These are phyloP conservation scores for Alternaria panax DNA, from an alignment of 2,329 filamentous ascomycete species.

Conservation along the genomic window DNA sequence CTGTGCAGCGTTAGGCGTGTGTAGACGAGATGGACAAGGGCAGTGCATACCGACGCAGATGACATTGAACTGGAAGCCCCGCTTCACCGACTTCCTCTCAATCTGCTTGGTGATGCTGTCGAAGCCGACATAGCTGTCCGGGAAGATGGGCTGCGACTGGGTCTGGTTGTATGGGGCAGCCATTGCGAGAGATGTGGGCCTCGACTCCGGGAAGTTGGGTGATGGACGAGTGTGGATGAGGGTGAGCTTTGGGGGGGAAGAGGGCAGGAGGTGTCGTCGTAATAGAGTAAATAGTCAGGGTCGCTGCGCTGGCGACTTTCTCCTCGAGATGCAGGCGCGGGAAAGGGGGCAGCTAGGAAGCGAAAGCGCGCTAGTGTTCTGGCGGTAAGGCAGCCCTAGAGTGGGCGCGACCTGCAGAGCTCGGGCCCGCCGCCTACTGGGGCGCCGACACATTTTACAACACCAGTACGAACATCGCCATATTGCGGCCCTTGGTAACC, in stretches of 20 bases:
- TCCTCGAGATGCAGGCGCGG: constrained; percentile 46
- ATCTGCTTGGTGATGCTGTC: constrained; percentile 99
- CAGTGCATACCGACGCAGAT: constrained; percentile 93
- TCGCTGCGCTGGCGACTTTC: constrained; percentile 49
- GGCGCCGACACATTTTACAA: constrained; percentile 34
- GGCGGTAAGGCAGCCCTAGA: constrained; percentile 36
- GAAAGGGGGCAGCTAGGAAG: constrained; percentile 52
- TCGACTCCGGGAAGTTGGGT: constrained; percentile 25
- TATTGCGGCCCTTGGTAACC: constrained; percentile 7
- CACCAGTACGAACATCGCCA: constrained; percentile 31
- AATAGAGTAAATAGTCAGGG: constrained; percentile 41
- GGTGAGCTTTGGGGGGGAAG: constrained; percentile 14
- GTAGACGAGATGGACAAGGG: background rate
- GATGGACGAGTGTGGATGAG: constrained; percentile 15
- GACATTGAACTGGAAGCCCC: constrained; percentile 99
- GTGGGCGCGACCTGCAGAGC: constrained; percentile 25
- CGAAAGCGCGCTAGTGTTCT: constrained; percentile 44
- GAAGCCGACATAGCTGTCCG: constrained; percentile 98
- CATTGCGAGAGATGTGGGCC: constrained; percentile 57
- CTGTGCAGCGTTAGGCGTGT: constrained; percentile 57
- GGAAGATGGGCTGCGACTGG: constrained; percentile 72
- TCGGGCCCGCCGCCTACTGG: constrained; percentile 23
- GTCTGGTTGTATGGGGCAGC: constrained; percentile 69
- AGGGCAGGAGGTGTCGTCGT: constrained; percentile 23
- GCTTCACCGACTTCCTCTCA: constrained; percentile 99